A percentile compares a stretch with the other conserved stretches of the same genome.
These are phyloP conservation scores for Cicer pinnatifidum DNA, from an alignment of 306 rosid genomes.

Conservation along the genomic window DNA sequence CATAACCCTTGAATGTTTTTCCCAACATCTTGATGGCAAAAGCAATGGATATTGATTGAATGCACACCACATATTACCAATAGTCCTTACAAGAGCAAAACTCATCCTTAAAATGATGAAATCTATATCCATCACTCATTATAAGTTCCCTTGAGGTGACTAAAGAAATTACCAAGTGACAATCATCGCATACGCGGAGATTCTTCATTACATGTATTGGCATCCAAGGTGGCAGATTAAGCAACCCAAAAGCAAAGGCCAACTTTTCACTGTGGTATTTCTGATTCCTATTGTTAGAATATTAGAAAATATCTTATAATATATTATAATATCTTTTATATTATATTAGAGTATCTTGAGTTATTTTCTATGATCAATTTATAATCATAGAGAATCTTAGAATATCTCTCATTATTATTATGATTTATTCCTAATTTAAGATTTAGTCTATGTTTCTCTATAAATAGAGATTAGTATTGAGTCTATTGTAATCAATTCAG, in stretches of 20 bases:
- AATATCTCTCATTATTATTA: no score
- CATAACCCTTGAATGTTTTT: background rate
- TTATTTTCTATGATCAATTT: no score
- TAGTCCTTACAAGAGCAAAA: slow-evolving; percentile 58
- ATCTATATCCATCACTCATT: slow-evolving; percentile 57
- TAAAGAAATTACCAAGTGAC: slow-evolving; percentile 58
- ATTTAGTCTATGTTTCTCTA: no score
- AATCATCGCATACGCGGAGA: slow-evolving; percentile 58
- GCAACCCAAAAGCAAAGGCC: slow-evolving; percentile 63
- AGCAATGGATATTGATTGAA: slow-evolving; percentile 12
- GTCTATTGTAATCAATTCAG: no score
- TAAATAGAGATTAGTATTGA: no score
- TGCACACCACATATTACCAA: slow-evolving; percentile 51
- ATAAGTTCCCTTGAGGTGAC: slow-evolving; percentile 63
- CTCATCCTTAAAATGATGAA: slow-evolving; percentile 63
- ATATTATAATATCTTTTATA: no score
- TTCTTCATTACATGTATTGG: slow-evolving; percentile 62
- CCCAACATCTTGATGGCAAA: background rate
- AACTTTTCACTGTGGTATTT: slow-evolving; percentile 61
- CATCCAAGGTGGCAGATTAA: slow-evolving; percentile 60
- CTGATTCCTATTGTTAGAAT: no score
- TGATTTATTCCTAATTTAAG: no score
- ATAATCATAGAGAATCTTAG: no score
- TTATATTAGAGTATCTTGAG: no score
- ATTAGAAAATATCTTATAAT: no score